Conservation (phyloP, 805 yeast species). For the Nematodospora valgi region DNA sequence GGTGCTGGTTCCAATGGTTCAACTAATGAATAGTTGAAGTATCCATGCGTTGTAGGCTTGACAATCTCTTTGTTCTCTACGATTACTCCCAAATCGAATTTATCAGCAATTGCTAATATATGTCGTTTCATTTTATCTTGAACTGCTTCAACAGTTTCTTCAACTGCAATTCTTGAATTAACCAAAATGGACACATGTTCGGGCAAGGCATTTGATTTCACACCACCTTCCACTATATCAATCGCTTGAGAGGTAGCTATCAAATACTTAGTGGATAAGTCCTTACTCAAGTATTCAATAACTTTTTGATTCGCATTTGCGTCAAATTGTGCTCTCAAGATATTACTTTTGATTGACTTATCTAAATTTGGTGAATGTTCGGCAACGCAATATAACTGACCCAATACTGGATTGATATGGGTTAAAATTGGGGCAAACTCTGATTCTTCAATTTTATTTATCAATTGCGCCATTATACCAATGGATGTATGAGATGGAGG, state of each 20-base stretch:
- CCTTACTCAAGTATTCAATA: slow-evolving; percentile 27
- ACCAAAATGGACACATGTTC: slow-evolving; percentile 42
- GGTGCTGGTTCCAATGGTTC: slow-evolving; percentile 37
- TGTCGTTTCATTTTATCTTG: slow-evolving; percentile 29
- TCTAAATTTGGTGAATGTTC: slow-evolving; percentile 38
- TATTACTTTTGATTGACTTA: slow-evolving; percentile 27
- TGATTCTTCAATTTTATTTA: slow-evolving; percentile 34
- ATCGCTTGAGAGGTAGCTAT: slow-evolving; percentile 48
- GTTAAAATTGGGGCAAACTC: slow-evolving; percentile 37
- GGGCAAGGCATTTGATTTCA: slow-evolving; percentile 50
- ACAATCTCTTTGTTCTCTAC: slow-evolving; percentile 22
- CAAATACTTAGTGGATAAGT: slow-evolving; percentile 28
- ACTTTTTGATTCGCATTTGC: slow-evolving; percentile 34
- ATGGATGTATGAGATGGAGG: slow-evolving; percentile 50
- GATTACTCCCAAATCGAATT: slow-evolving; percentile 34
- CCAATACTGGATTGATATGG: slow-evolving; percentile 42
- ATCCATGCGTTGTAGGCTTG: slow-evolving; percentile 25
- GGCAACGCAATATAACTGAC: slow-evolving; percentile 45
- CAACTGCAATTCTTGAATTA: slow-evolving; percentile 47
- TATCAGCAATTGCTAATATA: slow-evolving; percentile 28
- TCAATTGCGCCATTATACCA: slow-evolving; percentile 43
- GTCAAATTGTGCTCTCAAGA: slow-evolving; percentile 37
- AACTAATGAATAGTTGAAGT: slow-evolving; percentile 25
- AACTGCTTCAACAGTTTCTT: slow-evolving; percentile 33
- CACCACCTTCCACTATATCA: slow-evolving; percentile 47